Evolutionary conservation across 129 eudicot genomes (phyloP), one percentile per base, ranked within the genome.

Genomic region (Escallonia herrerae): DNA sequence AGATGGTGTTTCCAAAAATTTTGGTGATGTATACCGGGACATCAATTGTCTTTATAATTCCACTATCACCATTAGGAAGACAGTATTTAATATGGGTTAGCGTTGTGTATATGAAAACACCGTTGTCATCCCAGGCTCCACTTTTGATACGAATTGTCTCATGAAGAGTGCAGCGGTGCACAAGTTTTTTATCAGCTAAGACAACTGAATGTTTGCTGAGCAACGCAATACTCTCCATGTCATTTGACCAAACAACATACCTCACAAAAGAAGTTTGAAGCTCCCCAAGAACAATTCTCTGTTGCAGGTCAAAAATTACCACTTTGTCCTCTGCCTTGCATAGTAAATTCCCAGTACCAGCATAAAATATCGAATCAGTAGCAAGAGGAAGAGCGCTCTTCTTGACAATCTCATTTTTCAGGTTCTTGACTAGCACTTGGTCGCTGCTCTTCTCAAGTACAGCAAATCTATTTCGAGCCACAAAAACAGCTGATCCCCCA

Each of bases 21-120:
- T 67, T 67, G 12, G 71, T 67, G 71, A 67, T 67, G 71, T 67
- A 67, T 8, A 67, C 63, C 6, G 71, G 71, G 63, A 67, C 71
- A 33, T 67, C 71, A 42, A 67, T 62, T 42, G 71, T 67, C 54
- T 9, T 67, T 67, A 67, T 43, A 41, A 67, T 67, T 55, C 71
- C 71, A 67, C 53, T 41, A 38, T 67, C 71, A 22, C 71, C 71
- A 22, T 67, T 67, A 7, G 71, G 71, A 41, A 67, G 63, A 43
- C 71, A 67, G 43, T 67, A 67, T 7, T 67, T 67, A 43, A 67
- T 67, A 62, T 67, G 71, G 63, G 62, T 67, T 7, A 67, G 22
- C 0, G 71, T 67, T 22, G 71, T 55, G 45, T 67, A 67, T 37
- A 67, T 67, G 53, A 67, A 67, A 10, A 67, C 71, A 54, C 71